These are phyloP conservation scores for Aspergillus amoenus DNA, from an alignment of 2,329 filamentous ascomycete genomes.

Conservation along the genomic window DNA sequence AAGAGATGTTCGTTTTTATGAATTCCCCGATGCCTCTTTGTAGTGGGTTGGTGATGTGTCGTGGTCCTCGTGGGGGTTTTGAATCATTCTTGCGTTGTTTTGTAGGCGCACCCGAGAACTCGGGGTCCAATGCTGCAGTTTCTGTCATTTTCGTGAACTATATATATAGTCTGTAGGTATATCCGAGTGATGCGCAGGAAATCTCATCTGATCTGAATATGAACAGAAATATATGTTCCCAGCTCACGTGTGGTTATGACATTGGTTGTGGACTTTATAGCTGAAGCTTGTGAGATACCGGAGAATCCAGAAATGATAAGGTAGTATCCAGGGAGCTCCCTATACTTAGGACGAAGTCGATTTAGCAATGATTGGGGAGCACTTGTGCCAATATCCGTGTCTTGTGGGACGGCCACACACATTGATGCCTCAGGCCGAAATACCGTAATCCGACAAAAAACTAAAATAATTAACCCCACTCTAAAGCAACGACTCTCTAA, in stretches of 20 bases:
- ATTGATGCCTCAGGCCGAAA: not conserved
- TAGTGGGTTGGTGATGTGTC: conserved; percentile 28
- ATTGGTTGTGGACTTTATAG: no score
- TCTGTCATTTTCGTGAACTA: not conserved
- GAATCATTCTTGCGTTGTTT: not conserved
- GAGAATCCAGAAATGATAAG: no score
- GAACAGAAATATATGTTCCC: no score
- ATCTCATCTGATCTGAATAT: no score
- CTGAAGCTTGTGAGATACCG: no score
- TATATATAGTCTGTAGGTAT: not conserved
- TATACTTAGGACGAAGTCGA: no score
- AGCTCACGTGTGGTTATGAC: no score
- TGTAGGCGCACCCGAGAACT: not conserved
- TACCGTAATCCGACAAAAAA: not conserved
- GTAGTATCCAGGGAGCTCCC: not conserved
- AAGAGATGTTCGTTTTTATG: conserved; percentile 23
- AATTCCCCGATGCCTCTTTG: conserved; percentile 33
- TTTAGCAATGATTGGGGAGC: not conserved
- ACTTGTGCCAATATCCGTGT: not conserved
- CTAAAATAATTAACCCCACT: not conserved
- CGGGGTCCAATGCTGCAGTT: not conserved
- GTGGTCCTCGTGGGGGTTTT: conserved; percentile 9
- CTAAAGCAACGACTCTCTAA: not conserved
- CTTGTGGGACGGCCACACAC: not conserved
- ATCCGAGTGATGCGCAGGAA: no score